Evolutionary conservation across 352 stramenopile species (phyloP).

Genomic region (Phytophthora melonis): DNA sequence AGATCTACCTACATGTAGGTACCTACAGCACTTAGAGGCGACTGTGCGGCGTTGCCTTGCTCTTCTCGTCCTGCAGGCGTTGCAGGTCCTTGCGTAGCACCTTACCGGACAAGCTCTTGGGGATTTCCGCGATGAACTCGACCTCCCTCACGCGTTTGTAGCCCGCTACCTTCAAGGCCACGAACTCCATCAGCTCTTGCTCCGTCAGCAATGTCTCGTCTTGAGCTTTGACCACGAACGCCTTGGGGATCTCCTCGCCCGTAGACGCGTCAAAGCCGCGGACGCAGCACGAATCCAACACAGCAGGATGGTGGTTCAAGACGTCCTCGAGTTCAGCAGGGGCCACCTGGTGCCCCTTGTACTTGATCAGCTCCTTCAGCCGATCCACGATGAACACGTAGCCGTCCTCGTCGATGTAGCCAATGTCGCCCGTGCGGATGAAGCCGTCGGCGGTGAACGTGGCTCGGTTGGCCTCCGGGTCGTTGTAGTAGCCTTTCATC

Average conservation of each 20-base stretch:
- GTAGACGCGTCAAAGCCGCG: constrained; percentile 59
- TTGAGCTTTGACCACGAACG: constrained; percentile 83
- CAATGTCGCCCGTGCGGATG: constrained; percentile 89
- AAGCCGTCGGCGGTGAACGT: constrained; percentile 78
- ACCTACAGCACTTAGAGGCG: constrained; percentile 7
- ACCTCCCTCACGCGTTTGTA: constrained; percentile 89
- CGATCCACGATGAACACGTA: constrained; percentile 93
- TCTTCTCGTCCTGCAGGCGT: constrained; percentile 44
- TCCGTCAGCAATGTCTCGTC: constrained; percentile 6
- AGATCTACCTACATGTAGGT: no score
- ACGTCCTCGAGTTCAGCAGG: constrained; percentile 92
- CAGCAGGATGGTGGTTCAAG: constrained; percentile 66
- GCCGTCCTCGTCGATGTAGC: constrained; percentile 89
- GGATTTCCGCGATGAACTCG: constrained; percentile 85
- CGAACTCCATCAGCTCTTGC: constrained; percentile 59
- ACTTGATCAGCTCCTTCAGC: constrained; percentile 95
- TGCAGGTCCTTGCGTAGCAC: constrained; percentile 88
- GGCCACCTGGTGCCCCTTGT: constrained; percentile 91
- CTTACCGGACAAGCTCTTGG: constrained; percentile 91
- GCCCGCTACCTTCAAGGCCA: constrained; percentile 72
- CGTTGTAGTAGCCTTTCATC: constrained; percentile 92
- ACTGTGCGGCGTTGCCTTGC: constrained; percentile 14
- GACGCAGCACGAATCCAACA: constrained; percentile 81
- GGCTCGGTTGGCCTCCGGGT: constrained; percentile 75
- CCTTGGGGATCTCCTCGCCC: constrained; percentile 86